Percentiles rank a stretch among this genome's conserved stretches.
These are phyloP conservation scores for Zea luxurians DNA, from an alignment of 176 grass and related monocot genomes.

Conservation along the genomic window DNA sequence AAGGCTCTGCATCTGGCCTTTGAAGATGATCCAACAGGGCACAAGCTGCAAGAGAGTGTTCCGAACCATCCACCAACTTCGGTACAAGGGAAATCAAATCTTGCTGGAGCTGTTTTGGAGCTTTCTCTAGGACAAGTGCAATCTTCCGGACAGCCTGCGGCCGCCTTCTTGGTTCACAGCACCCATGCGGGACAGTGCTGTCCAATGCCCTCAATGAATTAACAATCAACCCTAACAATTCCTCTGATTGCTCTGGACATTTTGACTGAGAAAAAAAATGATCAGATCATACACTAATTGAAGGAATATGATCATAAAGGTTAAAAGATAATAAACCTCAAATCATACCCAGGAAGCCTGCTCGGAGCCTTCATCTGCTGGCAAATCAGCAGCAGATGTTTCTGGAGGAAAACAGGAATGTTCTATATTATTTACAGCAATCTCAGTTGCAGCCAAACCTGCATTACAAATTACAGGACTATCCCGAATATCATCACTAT, in stretches of 20 bases:
- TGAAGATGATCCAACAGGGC: slow-evolving; percentile 65
- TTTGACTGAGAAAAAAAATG: slow-evolving; percentile 60
- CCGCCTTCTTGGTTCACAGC: slow-evolving; percentile 64
- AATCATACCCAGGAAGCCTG: slow-evolving; percentile 51
- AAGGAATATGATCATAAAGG: slow-evolving; percentile 22
- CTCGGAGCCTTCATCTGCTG: slow-evolving; percentile 48
- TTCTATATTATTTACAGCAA: slow-evolving; percentile 44
- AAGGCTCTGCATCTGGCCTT: slow-evolving; percentile 61
- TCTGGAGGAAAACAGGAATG: slow-evolving; percentile 44
- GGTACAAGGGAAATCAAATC: slow-evolving; percentile 83
- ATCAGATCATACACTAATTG: slow-evolving; percentile 35
- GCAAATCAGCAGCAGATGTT: slow-evolving; percentile 49
- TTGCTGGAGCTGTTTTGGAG: slow-evolving; percentile 76
- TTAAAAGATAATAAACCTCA: slow-evolving; percentile 28
- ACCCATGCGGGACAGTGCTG: slow-evolving; percentile 69
- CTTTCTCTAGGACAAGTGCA: slow-evolving; percentile 77
- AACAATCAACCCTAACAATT: slow-evolving; percentile 86
- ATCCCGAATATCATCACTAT: slow-evolving; percentile 38
- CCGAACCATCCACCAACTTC: slow-evolving; percentile 78
- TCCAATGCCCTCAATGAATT: slow-evolving; percentile 79
- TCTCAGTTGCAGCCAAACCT: slow-evolving; percentile 46
- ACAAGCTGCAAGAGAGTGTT: slow-evolving; percentile 76
- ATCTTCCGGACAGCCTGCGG: slow-evolving; percentile 74
- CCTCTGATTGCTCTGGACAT: slow-evolving; percentile 85
- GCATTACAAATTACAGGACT: slow-evolving; percentile 40